Base-by-base conservation (phyloP, 1,284 basidiomycete species). In the Puccinia hordei region DNA sequence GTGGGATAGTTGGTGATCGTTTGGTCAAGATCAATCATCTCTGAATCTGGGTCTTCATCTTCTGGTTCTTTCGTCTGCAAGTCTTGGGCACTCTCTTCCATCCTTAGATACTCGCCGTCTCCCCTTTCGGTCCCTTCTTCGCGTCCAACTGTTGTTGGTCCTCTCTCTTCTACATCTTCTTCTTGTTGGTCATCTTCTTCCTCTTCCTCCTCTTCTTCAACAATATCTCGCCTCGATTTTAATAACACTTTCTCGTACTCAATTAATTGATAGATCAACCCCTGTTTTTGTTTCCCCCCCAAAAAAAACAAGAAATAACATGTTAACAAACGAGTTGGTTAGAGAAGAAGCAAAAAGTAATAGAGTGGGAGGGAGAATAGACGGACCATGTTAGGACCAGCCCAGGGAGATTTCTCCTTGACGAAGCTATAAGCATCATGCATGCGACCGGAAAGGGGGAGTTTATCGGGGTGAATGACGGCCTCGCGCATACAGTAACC, bases 401-500 rank as follows among this genome's bases (percentile, higher is more conserved):
- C 90, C 88, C 92, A 92, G 85, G 90, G 90, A 84, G 92, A 93
- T 87, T 93, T 94, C 83, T 90, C 88, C 87, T 97, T 96, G 69
- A 84, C 83, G 68, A 83, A 84, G 2, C 82, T 82, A 65, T 98
- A 98, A 53, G 94, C 93, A 76, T 91, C 92, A 85, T 97, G 93
- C 94, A 97, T 97, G 68, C 93, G 87, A 59, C 76, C 57, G 91
- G 87, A 63, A 19, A 82, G 76, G 24, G 83, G 75, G n/a, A 85
- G 82, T 17, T 77, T 80, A 68, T 83, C 83, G 1, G 90, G 89
- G 72, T 90, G 90, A 71, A 90, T 88, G 53, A 92, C 91, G 24
- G 95, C 94, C 46, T 94, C 93, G 74, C 93, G 90, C 95, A 98
- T 98, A 82, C 97, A 92, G 82, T 97, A 90, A 49, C 95, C 95